Evolutionary conservation across 148 eudicot genomes (phyloP), one percentile per base, ranked within the genome.

Genomic region (Cornus florida): DNA sequence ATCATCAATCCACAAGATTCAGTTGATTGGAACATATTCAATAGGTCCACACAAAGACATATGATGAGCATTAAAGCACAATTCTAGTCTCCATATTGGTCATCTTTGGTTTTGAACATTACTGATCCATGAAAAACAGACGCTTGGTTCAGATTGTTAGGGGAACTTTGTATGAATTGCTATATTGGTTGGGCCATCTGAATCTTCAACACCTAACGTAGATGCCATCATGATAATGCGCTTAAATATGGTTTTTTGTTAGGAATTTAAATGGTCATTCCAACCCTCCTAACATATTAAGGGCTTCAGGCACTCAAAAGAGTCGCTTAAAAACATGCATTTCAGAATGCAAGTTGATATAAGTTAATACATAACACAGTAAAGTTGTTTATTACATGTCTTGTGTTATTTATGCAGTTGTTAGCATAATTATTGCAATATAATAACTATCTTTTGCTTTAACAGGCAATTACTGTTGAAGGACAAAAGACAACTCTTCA

Each of bases 401-500:
- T 23, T 3, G 2, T 41, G 48, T 43, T 43, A 3, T 43, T 6
- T 43, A 16, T 64, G 31, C 33, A 23, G 10, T 57, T 35, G 0
- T 1, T 67, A 31, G 9, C 13, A 33, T 1, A 56, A 17, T 9
- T n/a, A 24, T 17, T 75, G 39, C 7, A 24, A 60, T 46, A 72
- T 62, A 6, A 19, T 71, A 53, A 53, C 80, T 56, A 28, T 59
- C 38, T 53, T 76, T 79, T 80, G 56, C 59, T 75, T 72, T 70
- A 72, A 67, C 88, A 94, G 97, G 98, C 92, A 77, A 90, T 82
- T 79, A 83, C 92, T 66, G 84, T 89, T 73, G 92, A 87, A 86
- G 97, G 95, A 74, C 83, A 90, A 65, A 88, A 82, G 86, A 85
- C 86, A 68, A 83, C 87, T 73, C 88, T 95, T 76, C 94, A 90